Base-by-base conservation (phyloP, 306 rosid species). In the Abrus precatorius region DNA sequence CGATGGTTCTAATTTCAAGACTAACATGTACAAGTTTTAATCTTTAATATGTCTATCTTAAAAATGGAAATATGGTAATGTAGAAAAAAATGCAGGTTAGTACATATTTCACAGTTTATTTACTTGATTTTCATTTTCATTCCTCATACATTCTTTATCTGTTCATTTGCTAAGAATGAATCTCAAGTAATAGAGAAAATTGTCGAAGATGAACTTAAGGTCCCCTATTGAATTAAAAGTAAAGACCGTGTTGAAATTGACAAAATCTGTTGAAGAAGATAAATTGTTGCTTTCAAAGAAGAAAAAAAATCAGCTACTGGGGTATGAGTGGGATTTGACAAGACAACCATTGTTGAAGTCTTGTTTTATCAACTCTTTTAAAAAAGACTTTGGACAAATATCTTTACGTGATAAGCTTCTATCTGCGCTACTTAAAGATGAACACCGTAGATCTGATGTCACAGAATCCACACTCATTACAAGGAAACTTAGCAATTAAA, bases 251-350 rank as follows among this genome's bases (percentile, higher is more conserved):
- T 85, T 5, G 80, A 74, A 45, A 69, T 14, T 5, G 52, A 78
- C 1, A 36, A 44, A 20, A 60, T 36, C 7, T 10, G 38, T 20
- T 2, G 0, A 0, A 7, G 0, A 1, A 0, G 66, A 81, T 4
- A 79, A 85, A 11, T 1, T 1, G 20, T 20, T 20, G 20, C 20
- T 20, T 20, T 20, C 20, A 20, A 20, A 20, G 20, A 20, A 20
- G 0, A 20, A 20, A 20, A 20, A 20, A 20, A 20, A 20, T 20
- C 20, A 20, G 0, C 36, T 74, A 3, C 3, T 86, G 85, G 84
- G 87, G 83, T 1, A 73, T 85, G 82, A 79, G 80, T 0, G 87
- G 87, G 1, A 65, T 83, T 1, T 86, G 89, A 0, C n/a, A 86
- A 85, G 20, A 27, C 86, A 41, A 86, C 86, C 0, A 72, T 85